phyloP scores from a whole-genome alignment of 1,284 basidiomycete genomes.

The Microbotryum scabiosae region DNA sequence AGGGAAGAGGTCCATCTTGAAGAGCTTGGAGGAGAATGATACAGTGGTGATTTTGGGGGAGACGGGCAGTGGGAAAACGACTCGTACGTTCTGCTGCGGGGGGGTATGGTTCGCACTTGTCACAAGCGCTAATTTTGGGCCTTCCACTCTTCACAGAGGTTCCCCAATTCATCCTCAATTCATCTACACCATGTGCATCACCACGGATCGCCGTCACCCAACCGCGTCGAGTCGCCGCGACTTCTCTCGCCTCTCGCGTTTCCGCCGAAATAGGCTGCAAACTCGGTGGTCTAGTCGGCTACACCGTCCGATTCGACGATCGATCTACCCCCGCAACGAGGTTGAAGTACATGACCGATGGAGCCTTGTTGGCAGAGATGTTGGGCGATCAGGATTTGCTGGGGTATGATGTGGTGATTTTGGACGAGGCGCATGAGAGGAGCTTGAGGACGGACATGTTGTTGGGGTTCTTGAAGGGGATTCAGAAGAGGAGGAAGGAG shows the following conservation, averaged over 20 bases:
- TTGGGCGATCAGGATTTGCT: slow-evolving; percentile 67
- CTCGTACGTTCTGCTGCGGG: slow-evolving; percentile 54
- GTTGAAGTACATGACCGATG: slow-evolving; percentile 94
- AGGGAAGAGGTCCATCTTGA: slow-evolving; percentile 64
- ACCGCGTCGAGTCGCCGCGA: slow-evolving; percentile 87
- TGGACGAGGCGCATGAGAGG: slow-evolving; percentile 96
- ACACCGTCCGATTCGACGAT: slow-evolving; percentile 94
- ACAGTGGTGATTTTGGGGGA: slow-evolving; percentile 89
- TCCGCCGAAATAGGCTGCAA: slow-evolving; percentile 67
- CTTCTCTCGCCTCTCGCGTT: slow-evolving; percentile 81
- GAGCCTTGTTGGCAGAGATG: slow-evolving; percentile 88
- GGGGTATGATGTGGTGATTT: slow-evolving; percentile 78
- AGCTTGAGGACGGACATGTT: slow-evolving; percentile 89
- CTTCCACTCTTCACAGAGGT: slow-evolving; percentile 52
- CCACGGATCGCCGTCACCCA: slow-evolving; percentile 79
- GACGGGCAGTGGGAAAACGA: slow-evolving; percentile 97
- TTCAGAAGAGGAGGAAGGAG: slow-evolving; percentile 41
- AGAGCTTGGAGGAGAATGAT: slow-evolving; percentile 67
- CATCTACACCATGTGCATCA: slow-evolving; percentile 48
- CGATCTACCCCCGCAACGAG: slow-evolving; percentile 58
- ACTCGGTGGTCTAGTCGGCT: slow-evolving; percentile 72
- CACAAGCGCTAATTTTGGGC: neutral
- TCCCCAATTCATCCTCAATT: slow-evolving; percentile 77
- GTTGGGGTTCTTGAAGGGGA: slow-evolving; percentile 72
- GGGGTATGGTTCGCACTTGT: neutral